Conservation (phyloP, 2,329 filamentous ascomycete species). For the Penicillium aurantiogriseum region DNA sequence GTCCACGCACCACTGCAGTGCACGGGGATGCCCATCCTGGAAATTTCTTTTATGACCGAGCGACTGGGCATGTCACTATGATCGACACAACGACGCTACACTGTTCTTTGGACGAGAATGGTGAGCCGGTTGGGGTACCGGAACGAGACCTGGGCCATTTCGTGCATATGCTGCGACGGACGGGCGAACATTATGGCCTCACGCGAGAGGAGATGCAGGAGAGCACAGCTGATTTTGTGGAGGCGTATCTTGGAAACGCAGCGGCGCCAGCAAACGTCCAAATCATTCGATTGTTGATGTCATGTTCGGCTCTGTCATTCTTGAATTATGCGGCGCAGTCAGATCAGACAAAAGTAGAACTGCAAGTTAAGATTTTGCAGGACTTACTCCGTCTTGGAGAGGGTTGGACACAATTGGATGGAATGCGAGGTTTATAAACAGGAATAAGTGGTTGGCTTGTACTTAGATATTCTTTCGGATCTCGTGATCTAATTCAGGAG, state of each 20-base stretch:
- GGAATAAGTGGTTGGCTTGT: neutral
- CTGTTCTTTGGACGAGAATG: neutral
- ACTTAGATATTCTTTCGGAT: neutral
- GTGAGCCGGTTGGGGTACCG: neutral
- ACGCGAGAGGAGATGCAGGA: neutral
- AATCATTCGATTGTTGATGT: neutral
- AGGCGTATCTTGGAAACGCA: neutral
- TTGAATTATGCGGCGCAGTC: conserved; percentile 1
- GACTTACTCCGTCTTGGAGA: neutral
- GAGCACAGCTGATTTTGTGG: neutral
- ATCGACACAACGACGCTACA: conserved; percentile 3
- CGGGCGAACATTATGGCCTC: neutral
- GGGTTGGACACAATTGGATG: neutral
- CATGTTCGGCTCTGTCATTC: conserved; percentile 2
- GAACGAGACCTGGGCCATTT: conserved; percentile 2
- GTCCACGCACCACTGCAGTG: neutral
- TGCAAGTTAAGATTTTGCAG: neutral
- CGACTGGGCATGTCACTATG: neutral
- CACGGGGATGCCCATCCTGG: conserved; percentile 2
- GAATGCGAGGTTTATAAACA: neutral
- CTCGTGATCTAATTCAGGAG: neutral
- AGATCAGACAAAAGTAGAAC: neutral
- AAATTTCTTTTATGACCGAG: neutral
- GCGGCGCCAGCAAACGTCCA: neutral
- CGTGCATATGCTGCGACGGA: neutral